Evolutionary conservation across 805 yeast species (phyloP).

Genomic region (Saccharomyces eubayanus): DNA sequence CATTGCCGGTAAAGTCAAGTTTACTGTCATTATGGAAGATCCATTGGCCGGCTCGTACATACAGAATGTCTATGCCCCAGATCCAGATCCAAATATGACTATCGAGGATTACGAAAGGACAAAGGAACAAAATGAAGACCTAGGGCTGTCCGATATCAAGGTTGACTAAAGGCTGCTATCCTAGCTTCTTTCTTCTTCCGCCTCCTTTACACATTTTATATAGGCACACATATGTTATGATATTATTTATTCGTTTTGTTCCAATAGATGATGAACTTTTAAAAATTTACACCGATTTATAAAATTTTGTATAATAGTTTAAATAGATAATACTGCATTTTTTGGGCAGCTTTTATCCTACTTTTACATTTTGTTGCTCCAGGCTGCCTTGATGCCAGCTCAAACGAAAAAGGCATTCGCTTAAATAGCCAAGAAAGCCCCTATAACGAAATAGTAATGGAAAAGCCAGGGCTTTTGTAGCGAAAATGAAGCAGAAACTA

Average conservation of each 20-base stretch:
- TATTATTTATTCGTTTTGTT: not conserved
- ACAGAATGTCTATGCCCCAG: slow-evolving; percentile 98
- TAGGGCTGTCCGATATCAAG: slow-evolving; percentile 57
- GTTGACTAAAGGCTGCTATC: slow-evolving; percentile 15
- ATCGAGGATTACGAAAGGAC: slow-evolving; percentile 89
- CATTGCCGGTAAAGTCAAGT: slow-evolving; percentile 67
- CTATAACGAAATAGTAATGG: no score
- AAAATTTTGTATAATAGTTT: not conserved
- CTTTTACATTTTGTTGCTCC: not conserved
- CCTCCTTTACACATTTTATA: not conserved
- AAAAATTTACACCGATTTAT: not conserved
- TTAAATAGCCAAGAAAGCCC: no score
- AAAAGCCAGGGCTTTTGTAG: no score
- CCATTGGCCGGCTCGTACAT: slow-evolving; percentile 93
- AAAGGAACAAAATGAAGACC: slow-evolving; percentile 78
- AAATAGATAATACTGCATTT: not conserved
- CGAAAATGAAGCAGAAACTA: slow-evolving; percentile 2
- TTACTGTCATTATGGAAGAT: slow-evolving; percentile 85
- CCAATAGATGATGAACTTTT: not conserved
- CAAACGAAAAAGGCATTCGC: no score
- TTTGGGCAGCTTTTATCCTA: not conserved
- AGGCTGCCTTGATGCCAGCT: not conserved
- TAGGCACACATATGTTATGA: not conserved
- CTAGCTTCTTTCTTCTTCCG: not conserved
- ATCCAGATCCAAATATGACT: slow-evolving; percentile 90